phyloP scores from a whole-genome alignment of 371 early-diverging fungal species.

The Chytridium lagenaria region DNA sequence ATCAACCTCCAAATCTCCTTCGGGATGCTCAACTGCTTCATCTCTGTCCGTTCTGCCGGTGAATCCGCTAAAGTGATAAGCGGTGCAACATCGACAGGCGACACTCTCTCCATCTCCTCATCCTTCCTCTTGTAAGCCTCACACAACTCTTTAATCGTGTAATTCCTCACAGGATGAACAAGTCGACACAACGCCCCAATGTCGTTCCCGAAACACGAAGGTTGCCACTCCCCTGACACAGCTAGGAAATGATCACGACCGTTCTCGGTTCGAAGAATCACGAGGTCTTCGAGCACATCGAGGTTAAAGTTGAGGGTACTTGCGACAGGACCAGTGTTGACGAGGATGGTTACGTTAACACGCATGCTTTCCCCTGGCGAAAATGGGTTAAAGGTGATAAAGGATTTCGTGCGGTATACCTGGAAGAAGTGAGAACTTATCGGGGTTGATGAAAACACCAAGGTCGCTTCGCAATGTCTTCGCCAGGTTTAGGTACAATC shows the following conservation, averaged over 20 bases:
- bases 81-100: neutral
- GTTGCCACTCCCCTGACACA: conserved; percentile 70
- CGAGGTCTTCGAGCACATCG: conserved; percentile 73
- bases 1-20: conserved; percentile 79
- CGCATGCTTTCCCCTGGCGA: conserved; percentile 60
- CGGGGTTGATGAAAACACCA: conserved; percentile 75
- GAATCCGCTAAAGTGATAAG: conserved; percentile 8
- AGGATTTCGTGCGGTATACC: conserved; percentile 46
- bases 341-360: conserved; percentile 71
- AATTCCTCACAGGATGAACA: conserved; percentile 33
- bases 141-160: conserved; percentile 16
- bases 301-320: conserved; percentile 69
- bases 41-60: conserved; percentile 30
- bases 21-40: conserved; percentile 73
- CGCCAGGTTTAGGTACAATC: conserved; percentile 67
- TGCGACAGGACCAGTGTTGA: conserved; percentile 65
- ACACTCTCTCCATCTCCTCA: conserved; percentile 1
- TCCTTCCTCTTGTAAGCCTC: neutral
- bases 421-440: conserved; percentile 71
- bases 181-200: conserved; percentile 62
- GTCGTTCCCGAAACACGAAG: conserved; percentile 76
- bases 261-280: conserved; percentile 80
- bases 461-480: conserved; percentile 62
- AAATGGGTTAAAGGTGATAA: neutral
- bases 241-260: conserved; percentile 86